Percentiles rank a stretch among this genome's conserved stretches.
Conservation (phyloP, 768 basidiomycete species). For the Serpula lacrymans region DNA sequence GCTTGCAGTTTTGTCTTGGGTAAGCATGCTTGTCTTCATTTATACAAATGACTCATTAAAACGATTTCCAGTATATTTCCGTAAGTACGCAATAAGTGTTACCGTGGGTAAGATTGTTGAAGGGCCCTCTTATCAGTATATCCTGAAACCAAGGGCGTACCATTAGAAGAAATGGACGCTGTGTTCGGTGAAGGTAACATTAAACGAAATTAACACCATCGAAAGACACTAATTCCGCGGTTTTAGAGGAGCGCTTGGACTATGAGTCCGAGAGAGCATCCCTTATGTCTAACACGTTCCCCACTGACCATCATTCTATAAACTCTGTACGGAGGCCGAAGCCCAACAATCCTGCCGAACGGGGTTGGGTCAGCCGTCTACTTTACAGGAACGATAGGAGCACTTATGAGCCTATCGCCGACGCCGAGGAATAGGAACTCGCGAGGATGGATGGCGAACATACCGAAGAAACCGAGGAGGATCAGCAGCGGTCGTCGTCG, state of each 20-base stretch:
- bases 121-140: slow-evolving; percentile 51
- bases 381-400: slow-evolving; percentile 40
- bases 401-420: slow-evolving; percentile 46
- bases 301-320: slow-evolving; percentile 36
- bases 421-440: slow-evolving; percentile 54
- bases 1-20: slow-evolving; percentile 80
- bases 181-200: slow-evolving; percentile 79
- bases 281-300: slow-evolving; percentile 39
- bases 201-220: not conserved
- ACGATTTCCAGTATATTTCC: slow-evolving; percentile 61
- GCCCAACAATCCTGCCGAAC: slow-evolving; percentile 16
- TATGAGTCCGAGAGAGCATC: slow-evolving; percentile 65
- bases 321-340: slow-evolving; percentile 22
- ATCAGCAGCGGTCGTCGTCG: slow-evolving; percentile 11
- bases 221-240: slow-evolving; percentile 14
- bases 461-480: slow-evolving; percentile 26
- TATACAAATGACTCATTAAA: slow-evolving; percentile 9
- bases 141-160: slow-evolving; percentile 83
- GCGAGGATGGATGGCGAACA: slow-evolving; percentile 44
- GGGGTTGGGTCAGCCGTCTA: slow-evolving; percentile 51
- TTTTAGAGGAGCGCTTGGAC: slow-evolving; percentile 56
- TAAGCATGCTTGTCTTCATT: slow-evolving; percentile 25
- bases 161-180: slow-evolving; percentile 87
- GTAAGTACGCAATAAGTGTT: slow-evolving; percentile 39
- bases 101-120: slow-evolving; percentile 1